Base-by-base conservation (phyloP, 768 basidiomycete genomes). In the Russula emetica region DNA sequence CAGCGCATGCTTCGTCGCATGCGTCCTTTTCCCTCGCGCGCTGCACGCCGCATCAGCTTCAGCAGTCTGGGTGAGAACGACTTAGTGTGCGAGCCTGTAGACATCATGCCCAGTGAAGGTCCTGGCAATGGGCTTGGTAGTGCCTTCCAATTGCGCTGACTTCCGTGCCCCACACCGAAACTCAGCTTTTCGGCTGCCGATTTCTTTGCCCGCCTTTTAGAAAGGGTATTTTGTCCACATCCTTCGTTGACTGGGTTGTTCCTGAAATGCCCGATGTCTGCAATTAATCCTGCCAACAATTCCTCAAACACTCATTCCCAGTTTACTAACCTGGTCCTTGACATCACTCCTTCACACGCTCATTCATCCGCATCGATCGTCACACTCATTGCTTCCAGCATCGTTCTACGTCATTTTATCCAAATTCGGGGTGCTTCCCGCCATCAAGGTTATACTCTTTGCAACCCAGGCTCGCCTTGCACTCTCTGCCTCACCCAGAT, bases 91-190 rank as follows among this genome's bases (percentile, higher is more conserved):
- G 64, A 67, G 16, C 63, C 70, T 36, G 61, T 62, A 32, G 67
- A 69, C 4, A 66, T 66, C 50, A 65, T 68, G 64, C 51, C 73
- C 69, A 62, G 70, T 68, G 59, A 72, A 71, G 58, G 70, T 71
- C 69, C 72, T 18, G 75, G 75, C 36, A 64, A 72, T 51, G 76
- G 76, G 61, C 73, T 92, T 55, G 90, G 82, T 32, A 90, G 88
- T 70, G 90, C 90, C 30, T 89, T 92, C 72, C 85, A 87, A 68
- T 74, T 88, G 73, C 78, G 76, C 16, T 87, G 79, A 65, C 32
- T 40, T 66, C 32, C 16, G 16, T 16, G 18, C 30, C 26, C 36
- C 47, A 32, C 24, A 20, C 22, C 13, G 13, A 36, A 14, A 38
- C 36, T 8, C 28, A 14, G 18, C 16, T 26, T 45, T 24, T 45